Conservation (phyloP, 768 basidiomycete species). For the Agaricus sinodeliciosus region DNA sequence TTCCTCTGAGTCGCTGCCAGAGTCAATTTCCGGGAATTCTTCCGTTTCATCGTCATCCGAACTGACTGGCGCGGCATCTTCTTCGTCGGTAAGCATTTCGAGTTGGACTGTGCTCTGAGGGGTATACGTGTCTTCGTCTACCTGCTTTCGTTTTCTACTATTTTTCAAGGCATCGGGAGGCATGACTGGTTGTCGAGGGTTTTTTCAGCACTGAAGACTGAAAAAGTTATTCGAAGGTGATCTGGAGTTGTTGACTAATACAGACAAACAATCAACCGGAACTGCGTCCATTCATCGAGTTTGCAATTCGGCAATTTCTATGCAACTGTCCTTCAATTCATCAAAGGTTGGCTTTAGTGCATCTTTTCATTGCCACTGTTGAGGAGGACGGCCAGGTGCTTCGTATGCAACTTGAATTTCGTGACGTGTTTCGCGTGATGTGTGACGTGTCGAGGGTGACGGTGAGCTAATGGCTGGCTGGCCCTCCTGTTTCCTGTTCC, state of each 20-base stretch:
- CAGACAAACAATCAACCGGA: too few relatives aligned
- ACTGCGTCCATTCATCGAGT: too few relatives aligned
- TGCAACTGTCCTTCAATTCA: too few relatives aligned
- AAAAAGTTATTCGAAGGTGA: slow-evolving; percentile 14
- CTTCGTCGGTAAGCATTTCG: slow-evolving; percentile 76
- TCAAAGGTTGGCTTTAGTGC: too few relatives aligned
- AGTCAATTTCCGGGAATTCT: slow-evolving; percentile 66
- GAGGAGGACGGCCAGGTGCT: too few relatives aligned
- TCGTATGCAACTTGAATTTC: too few relatives aligned
- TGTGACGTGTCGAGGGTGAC: slow-evolving; percentile 9
- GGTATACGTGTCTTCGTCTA: slow-evolving; percentile 30
- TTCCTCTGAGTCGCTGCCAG: slow-evolving; percentile 45
- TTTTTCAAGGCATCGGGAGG: slow-evolving; percentile 25
- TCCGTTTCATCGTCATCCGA: slow-evolving; percentile 59
- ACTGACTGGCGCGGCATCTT: slow-evolving; percentile 37
- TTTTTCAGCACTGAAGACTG: background rate
- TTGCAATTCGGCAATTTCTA: too few relatives aligned
- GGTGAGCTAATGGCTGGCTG: background rate
- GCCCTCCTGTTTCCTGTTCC: slow-evolving; percentile 13
- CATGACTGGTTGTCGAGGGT: slow-evolving; percentile 18
- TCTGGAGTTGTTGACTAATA: background rate
- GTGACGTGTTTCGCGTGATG: too few relatives aligned
- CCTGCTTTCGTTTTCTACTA: slow-evolving; percentile 56
- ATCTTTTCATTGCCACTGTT: too few relatives aligned
- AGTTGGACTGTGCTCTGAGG: slow-evolving; percentile 39